Percentiles rank a stretch among this genome's conserved stretches.
phyloP scores from a whole-genome alignment of 176 grass and related monocot genomes.

The Musa schizocarpa region DNA sequence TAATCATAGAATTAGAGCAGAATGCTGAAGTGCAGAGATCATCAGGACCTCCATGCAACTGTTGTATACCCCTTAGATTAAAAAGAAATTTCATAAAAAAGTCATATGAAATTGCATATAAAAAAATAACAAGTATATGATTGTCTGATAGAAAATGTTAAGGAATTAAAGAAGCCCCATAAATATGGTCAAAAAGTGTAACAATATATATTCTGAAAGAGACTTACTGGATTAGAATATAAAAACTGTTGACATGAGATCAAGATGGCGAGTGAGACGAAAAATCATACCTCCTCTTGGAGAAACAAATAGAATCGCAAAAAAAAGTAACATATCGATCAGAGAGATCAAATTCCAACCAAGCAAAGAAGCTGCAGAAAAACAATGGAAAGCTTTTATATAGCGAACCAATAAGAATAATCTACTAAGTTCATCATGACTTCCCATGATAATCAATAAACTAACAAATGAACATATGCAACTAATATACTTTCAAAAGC shows the following conservation, averaged over 20 bases:
- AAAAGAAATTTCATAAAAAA: too few relatives aligned
- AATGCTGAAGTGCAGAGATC: too few relatives aligned
- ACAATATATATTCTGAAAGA: background rate
- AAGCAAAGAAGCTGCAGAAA: constrained; percentile 62
- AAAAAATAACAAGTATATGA: too few relatives aligned
- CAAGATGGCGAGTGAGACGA: background rate
- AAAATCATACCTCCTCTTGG: constrained; percentile 51
- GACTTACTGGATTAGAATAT: background rate
- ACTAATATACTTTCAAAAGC: background rate
- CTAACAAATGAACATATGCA: background rate
- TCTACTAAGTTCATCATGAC: background rate
- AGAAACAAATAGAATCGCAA: constrained; percentile 53
- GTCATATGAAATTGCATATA: too few relatives aligned
- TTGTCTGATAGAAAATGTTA: too few relatives aligned
- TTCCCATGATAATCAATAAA: background rate
- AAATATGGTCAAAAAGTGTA: background rate
- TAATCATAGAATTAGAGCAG: too few relatives aligned
- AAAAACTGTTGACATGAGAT: constrained; percentile 1
- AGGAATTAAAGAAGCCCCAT: too few relatives aligned
- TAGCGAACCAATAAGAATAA: background rate
- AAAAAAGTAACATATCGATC: constrained; percentile 63
- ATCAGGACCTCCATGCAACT: too few relatives aligned
- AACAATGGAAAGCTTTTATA: background rate
- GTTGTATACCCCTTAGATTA: too few relatives aligned
- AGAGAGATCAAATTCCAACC: constrained; percentile 88